Conservation (phyloP, 2,329 filamentous ascomycete species). For the Fusarium torulosum region DNA sequence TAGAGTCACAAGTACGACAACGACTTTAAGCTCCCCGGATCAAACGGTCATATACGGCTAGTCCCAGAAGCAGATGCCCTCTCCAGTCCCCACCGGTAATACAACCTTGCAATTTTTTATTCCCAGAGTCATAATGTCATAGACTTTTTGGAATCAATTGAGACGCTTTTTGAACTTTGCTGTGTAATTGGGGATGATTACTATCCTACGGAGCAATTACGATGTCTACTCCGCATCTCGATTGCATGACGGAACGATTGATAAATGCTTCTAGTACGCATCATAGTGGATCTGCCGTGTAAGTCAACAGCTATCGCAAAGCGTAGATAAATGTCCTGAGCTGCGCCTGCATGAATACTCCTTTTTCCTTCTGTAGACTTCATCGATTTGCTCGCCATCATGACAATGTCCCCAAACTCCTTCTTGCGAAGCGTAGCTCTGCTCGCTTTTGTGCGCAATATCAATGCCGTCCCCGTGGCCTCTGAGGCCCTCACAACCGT, state of each 20-base stretch:
- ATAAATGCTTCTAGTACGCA: slow-evolving; percentile 12
- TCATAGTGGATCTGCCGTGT: slow-evolving; percentile 18
- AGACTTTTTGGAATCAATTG: slow-evolving; percentile 22
- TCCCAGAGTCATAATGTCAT: slow-evolving; percentile 28
- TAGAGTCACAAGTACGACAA: slow-evolving; percentile 26
- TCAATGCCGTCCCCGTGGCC: slow-evolving; percentile 52
- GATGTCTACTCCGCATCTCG: neutral
- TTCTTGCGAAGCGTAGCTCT: slow-evolving; percentile 16
- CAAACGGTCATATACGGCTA: slow-evolving; percentile 7
- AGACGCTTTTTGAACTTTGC: no score
- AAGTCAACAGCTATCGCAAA: neutral
- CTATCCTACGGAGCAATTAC: slow-evolving; percentile 18
- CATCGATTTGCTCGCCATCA: neutral
- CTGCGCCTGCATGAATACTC: neutral
- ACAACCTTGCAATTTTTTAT: slow-evolving; percentile 9
- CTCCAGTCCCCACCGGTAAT: slow-evolving; percentile 18
- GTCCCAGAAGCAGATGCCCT: neutral
- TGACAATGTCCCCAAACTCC: slow-evolving; percentile 19
- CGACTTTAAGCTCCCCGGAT: neutral
- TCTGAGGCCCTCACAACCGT: slow-evolving; percentile 54
- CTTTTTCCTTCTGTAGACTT: neutral
- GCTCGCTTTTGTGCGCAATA: slow-evolving; percentile 29
- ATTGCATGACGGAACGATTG: slow-evolving; percentile 16
- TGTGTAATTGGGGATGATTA: no score
- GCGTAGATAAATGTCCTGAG: slow-evolving; percentile 3